Base-by-base conservation (phyloP, 306 rosid genomes). In the Prosopis cineraria region DNA sequence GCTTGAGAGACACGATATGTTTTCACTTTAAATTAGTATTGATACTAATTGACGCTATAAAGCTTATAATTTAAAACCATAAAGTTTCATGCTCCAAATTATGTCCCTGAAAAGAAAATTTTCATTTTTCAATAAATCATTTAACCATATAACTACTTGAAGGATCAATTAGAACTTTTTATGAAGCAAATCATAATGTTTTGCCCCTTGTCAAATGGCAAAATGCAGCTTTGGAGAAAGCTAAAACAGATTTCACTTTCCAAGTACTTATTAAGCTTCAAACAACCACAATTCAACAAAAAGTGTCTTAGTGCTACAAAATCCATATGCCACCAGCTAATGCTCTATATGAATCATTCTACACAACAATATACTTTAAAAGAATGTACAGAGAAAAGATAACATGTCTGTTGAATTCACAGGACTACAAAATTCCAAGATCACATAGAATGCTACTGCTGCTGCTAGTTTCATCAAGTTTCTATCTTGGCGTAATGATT, bases 401-500 rank as follows among this genome's bases (percentile, higher is more conserved):
- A 17, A 48, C 27, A 58, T 45, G 45, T 48, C 33, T 80, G 37
- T 73, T 63, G 14, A 52, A 22, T 29, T 63, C 48, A 81, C 60
- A 78, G 1, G 39, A 41, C 20, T 40, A 27, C 70, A 34, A 20
- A 39, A 74, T 62, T 73, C 83, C 43, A 60, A 52, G 47, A 20
- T 25, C 33, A 17, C 17, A 69, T 68, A 31, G 47, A 68, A 24
- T 13, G 56, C 43, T 33, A 34, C 25, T 43, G 20, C 64, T 30
- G 33, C 31, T n/a, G 59, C 14, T 10, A 30, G 52, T 52, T 68
- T 59, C 41, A 44, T 74, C 81, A 19, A 73, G 27, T 25, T 84
- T 84, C 27, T 93, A 96, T 83, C 98, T 96, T 60, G 99, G 99
- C 0, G 47, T 81, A 47, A 93, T 89, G 82, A 75, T 87, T 19